These are phyloP conservation scores for Alternaria panax DNA, from an alignment of 2,329 filamentous ascomycete species.

Conservation along the genomic window DNA sequence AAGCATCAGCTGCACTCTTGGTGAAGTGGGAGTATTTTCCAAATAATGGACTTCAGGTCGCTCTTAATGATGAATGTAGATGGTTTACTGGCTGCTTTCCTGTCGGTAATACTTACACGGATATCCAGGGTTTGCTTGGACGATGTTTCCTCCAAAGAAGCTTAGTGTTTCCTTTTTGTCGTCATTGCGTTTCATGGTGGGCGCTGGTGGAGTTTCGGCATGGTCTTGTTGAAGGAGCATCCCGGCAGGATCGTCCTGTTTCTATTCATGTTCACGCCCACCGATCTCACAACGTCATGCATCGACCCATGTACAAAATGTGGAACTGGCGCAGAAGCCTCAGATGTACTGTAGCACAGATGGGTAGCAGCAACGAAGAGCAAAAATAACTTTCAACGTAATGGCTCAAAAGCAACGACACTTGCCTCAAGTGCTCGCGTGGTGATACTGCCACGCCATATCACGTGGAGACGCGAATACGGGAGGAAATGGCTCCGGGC, in stretches of 20 bases:
- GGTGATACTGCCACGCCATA: slow-evolving; percentile 4
- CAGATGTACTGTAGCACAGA: neutral
- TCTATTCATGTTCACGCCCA: slow-evolving; percentile 1
- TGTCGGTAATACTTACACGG: neutral
- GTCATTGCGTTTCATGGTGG: slow-evolving; percentile 4
- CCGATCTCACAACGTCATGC: slow-evolving; percentile 8
- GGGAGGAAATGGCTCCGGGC: slow-evolving; percentile 1
- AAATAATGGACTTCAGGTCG: neutral
- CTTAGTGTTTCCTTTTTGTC: neutral
- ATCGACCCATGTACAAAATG: neutral
- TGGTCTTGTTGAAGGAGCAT: slow-evolving; percentile 1
- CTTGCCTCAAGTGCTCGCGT: slow-evolving; percentile 1
- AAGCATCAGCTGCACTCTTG: neutral
- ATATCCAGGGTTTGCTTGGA: neutral
- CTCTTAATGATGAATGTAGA: neutral
- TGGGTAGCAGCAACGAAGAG: neutral
- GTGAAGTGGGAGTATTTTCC: neutral
- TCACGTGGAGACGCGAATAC: slow-evolving; percentile 18
- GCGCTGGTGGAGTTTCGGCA: slow-evolving; percentile 10
- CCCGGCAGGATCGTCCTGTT: slow-evolving; percentile 4
- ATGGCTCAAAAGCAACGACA: neutral
- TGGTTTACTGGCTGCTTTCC: neutral
- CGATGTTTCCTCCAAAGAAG: neutral
- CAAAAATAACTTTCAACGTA: neutral
- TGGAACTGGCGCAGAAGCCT: neutral